Evolutionary conservation across 352 stramenopile species (phyloP).

Genomic region (Pythium brassicae): DNA sequence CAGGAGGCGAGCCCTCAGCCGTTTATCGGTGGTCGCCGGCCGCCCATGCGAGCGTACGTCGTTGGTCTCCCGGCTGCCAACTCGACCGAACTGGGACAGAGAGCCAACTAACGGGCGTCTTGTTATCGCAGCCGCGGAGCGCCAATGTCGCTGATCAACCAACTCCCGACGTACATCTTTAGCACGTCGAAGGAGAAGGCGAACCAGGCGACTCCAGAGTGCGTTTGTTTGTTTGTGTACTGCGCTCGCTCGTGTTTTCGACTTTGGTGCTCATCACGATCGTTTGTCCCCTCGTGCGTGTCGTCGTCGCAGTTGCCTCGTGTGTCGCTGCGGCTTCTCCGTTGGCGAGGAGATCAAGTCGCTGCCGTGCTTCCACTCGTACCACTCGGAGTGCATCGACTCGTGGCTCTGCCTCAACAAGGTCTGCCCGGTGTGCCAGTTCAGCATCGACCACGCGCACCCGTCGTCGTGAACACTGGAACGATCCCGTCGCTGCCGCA

Average conservation of each 20-base stretch:
- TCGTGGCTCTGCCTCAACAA: conserved; percentile 91
- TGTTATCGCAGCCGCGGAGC: conserved; percentile 46
- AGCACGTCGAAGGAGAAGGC: conserved; percentile 40
- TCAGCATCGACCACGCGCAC: conserved; percentile 58
- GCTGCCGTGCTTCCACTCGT: conserved; percentile 92
- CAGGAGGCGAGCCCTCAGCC: conserved; percentile 24
- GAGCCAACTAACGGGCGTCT: not conserved
- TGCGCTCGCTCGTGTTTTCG: not conserved
- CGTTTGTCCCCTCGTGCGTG: not conserved
- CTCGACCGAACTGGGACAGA: not conserved
- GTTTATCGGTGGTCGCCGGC: conserved; percentile 14
- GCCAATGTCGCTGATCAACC: conserved; percentile 58
- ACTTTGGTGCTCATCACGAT: not conserved
- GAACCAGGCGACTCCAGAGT: conserved; percentile 54
- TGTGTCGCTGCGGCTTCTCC: conserved; percentile 89
- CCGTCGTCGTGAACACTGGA: conserved; percentile 5
- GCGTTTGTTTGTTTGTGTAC: conserved; percentile 11
- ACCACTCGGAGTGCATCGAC: conserved; percentile 92
- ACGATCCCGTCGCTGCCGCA: conserved; percentile 7
- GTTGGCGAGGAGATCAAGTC: conserved; percentile 91
- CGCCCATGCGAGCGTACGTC: conserved; percentile 27
- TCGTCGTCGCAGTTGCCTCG: conserved; percentile 72
- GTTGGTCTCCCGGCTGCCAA: not conserved
- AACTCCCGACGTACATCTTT: conserved; percentile 80
- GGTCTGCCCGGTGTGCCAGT: conserved; percentile 88